These are phyloP conservation scores for Arachnomyces sp. DNA, from an alignment of 2,329 filamentous ascomycete genomes.

Conservation along the genomic window DNA sequence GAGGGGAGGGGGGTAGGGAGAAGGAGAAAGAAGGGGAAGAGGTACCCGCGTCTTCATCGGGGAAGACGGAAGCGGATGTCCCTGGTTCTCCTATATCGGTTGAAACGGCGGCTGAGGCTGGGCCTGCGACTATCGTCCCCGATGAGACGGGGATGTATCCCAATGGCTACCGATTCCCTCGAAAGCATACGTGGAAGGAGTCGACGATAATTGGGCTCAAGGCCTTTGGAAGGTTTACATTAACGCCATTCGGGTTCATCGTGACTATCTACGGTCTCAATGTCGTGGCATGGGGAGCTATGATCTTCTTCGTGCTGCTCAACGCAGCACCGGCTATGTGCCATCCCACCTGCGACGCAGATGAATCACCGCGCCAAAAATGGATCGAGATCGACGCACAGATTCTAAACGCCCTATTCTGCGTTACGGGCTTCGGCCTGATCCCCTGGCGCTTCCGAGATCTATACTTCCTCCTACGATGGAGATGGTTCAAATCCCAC, in stretches of 20 bases:
- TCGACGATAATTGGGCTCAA: constrained; percentile 22
- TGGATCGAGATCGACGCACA: constrained; percentile 85
- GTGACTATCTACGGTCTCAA: constrained; percentile 73
- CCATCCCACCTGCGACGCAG: constrained; percentile 58
- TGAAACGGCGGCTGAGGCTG: not conserved
- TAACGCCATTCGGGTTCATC: constrained; percentile 67
- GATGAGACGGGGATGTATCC: constrained; percentile 26
- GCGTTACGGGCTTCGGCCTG: constrained; percentile 75
- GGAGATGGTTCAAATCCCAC: constrained; percentile 46
- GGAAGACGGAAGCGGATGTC: constrained; percentile 1
- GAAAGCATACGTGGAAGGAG: constrained; percentile 26
- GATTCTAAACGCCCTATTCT: constrained; percentile 76
- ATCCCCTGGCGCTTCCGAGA: constrained; percentile 80
- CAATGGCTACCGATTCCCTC: constrained; percentile 28
- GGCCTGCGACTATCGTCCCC: constrained; percentile 12
- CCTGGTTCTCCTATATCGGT: constrained; percentile 1
- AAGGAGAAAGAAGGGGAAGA: not conserved
- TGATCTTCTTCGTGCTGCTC: constrained; percentile 78
- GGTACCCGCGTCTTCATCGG: constrained; percentile 2
- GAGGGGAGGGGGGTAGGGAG: too few relatives aligned
- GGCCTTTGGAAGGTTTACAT: constrained; percentile 49
- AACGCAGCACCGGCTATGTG: constrained; percentile 53
- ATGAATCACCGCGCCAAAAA: constrained; percentile 65
- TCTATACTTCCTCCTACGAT: constrained; percentile 62
- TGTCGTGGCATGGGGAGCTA: constrained; percentile 80